These are phyloP conservation scores for Barnettozyma vustinii DNA, from an alignment of 805 yeast genomes.

Conservation along the genomic window DNA sequence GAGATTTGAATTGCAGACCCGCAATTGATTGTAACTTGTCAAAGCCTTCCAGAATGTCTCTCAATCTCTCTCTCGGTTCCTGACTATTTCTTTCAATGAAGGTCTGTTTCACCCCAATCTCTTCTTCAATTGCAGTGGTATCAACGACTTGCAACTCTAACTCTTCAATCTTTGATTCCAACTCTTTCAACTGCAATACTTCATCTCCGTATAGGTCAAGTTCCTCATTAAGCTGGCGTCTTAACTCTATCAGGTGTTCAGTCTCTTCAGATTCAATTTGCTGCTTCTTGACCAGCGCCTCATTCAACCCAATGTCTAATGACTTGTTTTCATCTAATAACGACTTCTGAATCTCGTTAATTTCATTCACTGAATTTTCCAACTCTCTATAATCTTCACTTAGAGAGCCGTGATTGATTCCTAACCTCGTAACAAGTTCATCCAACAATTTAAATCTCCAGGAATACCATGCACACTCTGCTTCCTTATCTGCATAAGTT, in stretches of 20 bases:
- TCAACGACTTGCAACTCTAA: constrained; percentile 10
- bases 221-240: constrained; percentile 12
- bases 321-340: background rate
- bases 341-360: constrained; percentile 4
- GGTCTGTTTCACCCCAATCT: constrained; percentile 10
- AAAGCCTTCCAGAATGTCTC: constrained; percentile 6
- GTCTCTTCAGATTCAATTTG: constrained; percentile 15
- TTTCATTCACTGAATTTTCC: background rate
- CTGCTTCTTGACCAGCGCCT: constrained; percentile 5
- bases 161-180: constrained; percentile 11
- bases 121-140: constrained; percentile 16
- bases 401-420: constrained; percentile 10
- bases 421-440: constrained; percentile 19
- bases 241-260: constrained; percentile 8
- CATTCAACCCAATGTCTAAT: constrained; percentile 2
- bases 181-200: background rate
- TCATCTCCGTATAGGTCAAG: constrained; percentile 3
- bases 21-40: constrained; percentile 12
- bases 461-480: constrained; percentile 22
- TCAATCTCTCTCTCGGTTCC: constrained; percentile 17
- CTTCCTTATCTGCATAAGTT: constrained; percentile 22
- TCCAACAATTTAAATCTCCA: constrained; percentile 24
- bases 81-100: constrained; percentile 17
- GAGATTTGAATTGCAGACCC: constrained; percentile 12
- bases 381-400: constrained; percentile 9